A percentile compares a stretch with the other conserved stretches of the same genome.
Conservation (phyloP, 257 asterid species). For the Forsythia suspensa region DNA sequence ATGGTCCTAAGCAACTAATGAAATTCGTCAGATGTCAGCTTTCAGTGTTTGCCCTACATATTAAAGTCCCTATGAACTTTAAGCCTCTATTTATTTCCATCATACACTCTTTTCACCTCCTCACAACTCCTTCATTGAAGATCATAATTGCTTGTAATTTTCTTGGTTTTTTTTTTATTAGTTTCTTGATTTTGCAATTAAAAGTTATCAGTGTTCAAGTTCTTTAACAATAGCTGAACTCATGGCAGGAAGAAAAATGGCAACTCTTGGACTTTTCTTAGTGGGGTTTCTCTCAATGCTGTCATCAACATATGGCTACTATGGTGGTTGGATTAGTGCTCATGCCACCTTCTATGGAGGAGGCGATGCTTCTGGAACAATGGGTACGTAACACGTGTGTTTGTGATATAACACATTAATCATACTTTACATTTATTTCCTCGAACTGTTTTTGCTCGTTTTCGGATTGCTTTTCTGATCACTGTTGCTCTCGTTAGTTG, state of each 20-base stretch:
- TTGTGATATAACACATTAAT: neutral
- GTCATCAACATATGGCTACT: conserved; percentile 44
- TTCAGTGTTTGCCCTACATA: conserved; percentile 30
- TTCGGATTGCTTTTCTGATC: too few relatives aligned
- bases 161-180: neutral
- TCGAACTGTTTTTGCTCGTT: too few relatives aligned
- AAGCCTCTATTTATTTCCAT: conserved; percentile 62
- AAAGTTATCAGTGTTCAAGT: neutral
- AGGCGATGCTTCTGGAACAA: conserved; percentile 95
- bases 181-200: neutral
- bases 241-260: conserved; percentile 41
- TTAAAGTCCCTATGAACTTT: conserved; percentile 16
- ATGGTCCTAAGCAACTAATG: conserved; percentile 52
- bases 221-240: conserved; percentile 4
- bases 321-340: conserved; percentile 86
- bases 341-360: conserved; percentile 97
- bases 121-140: conserved; percentile 29
- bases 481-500: neutral
- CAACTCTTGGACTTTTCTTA: conserved; percentile 30
- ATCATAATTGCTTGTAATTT: conserved; percentile 3
- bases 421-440: neutral
- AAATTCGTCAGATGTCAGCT: conserved; percentile 39
- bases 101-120: conserved; percentile 36
- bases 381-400: conserved; percentile 51
- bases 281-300: conserved; percentile 45